phyloP scores from a whole-genome alignment of 768 basidiomycete species.

The Suillus americanus region DNA sequence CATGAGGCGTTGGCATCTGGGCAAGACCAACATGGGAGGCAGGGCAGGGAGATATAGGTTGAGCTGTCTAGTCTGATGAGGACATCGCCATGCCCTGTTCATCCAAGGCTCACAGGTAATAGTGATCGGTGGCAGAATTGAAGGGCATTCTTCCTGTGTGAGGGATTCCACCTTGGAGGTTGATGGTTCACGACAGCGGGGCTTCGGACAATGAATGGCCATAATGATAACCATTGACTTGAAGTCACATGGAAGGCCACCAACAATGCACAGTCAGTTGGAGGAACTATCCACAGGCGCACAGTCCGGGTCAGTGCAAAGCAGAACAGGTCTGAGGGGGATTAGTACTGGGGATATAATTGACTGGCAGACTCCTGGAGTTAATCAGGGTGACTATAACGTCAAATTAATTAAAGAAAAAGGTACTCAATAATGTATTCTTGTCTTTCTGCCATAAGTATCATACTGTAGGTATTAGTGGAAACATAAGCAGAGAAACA shows the following conservation, averaged over 20 bases:
- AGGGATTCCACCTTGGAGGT: background rate
- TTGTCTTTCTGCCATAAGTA: no score
- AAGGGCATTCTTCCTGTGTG: background rate
- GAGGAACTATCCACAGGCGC: background rate
- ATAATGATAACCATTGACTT: background rate
- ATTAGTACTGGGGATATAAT: background rate
- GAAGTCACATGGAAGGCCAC: background rate
- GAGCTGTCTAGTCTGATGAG: background rate
- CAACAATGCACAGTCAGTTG: background rate
- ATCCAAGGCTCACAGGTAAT: background rate
- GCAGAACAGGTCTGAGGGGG: background rate
- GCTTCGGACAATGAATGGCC: background rate
- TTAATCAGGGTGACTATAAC: background rate
- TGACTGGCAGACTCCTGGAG: background rate
- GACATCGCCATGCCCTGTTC: background rate
- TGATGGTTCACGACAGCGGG: background rate
- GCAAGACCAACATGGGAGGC: background rate
- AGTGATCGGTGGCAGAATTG: background rate
- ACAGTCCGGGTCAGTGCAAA: background rate
- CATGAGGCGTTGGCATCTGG: background rate
- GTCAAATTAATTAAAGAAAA: background rate
- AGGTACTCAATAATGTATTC: background rate
- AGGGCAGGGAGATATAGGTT: background rate
- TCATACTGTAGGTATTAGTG: no score
- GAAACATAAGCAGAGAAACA: no score